A percentile compares a stretch with the other conserved stretches of the same genome.
Conservation (phyloP, 352 stramenopile species). For the Globisporangium carolinianum region DNA sequence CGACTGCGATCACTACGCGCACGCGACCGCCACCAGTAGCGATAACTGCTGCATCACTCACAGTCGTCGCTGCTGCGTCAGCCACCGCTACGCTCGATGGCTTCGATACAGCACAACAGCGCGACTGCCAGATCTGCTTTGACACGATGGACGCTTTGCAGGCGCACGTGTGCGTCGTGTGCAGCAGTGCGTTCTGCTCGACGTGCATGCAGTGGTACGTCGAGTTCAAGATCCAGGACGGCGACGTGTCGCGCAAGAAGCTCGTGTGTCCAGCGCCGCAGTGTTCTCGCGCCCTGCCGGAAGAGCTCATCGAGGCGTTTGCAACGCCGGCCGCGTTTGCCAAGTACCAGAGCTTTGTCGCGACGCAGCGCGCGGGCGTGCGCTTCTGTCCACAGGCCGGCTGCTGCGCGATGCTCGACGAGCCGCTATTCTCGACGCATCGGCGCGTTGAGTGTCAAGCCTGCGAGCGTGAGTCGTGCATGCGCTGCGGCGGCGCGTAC, state of each 20-base stretch:
- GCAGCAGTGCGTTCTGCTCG: conserved; percentile 39
- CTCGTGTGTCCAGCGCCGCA: conserved; percentile 63
- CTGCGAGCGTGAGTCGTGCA: conserved; percentile 56
- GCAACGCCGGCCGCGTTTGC: conserved; percentile 36
- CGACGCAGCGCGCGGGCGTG: conserved; percentile 56
- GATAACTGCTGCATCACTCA: not conserved
- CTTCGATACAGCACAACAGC: conserved; percentile 20
- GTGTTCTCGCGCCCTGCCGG: conserved; percentile 35
- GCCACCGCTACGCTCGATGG: conserved; percentile 7
- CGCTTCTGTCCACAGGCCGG: conserved; percentile 67
- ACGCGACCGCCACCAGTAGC: too few relatives aligned
- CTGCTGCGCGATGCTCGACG: conserved; percentile 50
- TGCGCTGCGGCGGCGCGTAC: conserved; percentile 54
- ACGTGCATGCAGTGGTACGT: conserved; percentile 70
- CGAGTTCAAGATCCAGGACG: conserved; percentile 69
- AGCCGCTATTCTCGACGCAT: conserved; percentile 38
- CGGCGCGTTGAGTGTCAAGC: conserved; percentile 36
- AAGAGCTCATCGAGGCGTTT: conserved; percentile 47
- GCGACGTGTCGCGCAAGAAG: conserved; percentile 66
- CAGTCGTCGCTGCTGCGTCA: not conserved
- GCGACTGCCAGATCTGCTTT: conserved; percentile 74
- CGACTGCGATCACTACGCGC: not conserved
- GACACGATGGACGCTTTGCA: conserved; percentile 44
- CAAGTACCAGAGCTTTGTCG: conserved; percentile 64
- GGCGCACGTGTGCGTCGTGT: conserved; percentile 37